These are phyloP conservation scores for Xylaria sp. DNA, from an alignment of 2,329 filamentous ascomycete species.

Conservation along the genomic window DNA sequence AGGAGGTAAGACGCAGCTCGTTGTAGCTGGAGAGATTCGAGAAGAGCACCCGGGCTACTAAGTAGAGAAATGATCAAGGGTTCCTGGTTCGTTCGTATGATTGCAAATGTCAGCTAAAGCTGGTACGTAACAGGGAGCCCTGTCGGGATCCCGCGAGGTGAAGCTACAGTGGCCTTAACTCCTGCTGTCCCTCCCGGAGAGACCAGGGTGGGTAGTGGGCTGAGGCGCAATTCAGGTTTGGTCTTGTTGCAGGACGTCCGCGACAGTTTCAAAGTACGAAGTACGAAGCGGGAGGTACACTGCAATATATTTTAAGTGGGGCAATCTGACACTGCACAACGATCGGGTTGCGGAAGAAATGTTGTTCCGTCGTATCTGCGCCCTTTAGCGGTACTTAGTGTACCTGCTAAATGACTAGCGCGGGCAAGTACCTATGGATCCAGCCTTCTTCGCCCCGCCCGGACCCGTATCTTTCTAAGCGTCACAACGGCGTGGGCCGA, in stretches of 20 bases:
- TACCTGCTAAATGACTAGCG: not conserved
- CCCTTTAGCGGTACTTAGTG: not conserved
- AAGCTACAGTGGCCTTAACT: slow-evolving; percentile 34
- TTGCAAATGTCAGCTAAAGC: slow-evolving; percentile 4
- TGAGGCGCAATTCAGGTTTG: not conserved
- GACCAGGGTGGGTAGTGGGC: not conserved
- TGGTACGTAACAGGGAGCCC: slow-evolving; percentile 11
- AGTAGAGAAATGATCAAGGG: slow-evolving; percentile 2
- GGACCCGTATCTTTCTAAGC: too few species aligned
- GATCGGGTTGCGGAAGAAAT: not conserved
- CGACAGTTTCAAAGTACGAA: too few species aligned
- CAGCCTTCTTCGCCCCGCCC: not conserved
- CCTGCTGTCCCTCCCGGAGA: not conserved
- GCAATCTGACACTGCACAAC: not conserved
- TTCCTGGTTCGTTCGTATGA: not conserved
- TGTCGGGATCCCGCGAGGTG: slow-evolving; percentile 10
- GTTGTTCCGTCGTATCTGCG: not conserved
- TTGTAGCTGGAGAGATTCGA: not conserved
- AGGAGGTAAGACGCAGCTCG: not conserved
- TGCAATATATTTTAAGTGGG: not conserved
- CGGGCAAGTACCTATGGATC: not conserved
- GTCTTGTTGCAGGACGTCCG: not conserved
- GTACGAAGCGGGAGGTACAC: not conserved
- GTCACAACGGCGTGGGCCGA: not conserved
- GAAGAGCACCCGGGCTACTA: not conserved